These are phyloP conservation scores for Elsinoe fawcettii DNA, from an alignment of 2,329 filamentous ascomycete species.

Conservation along the genomic window DNA sequence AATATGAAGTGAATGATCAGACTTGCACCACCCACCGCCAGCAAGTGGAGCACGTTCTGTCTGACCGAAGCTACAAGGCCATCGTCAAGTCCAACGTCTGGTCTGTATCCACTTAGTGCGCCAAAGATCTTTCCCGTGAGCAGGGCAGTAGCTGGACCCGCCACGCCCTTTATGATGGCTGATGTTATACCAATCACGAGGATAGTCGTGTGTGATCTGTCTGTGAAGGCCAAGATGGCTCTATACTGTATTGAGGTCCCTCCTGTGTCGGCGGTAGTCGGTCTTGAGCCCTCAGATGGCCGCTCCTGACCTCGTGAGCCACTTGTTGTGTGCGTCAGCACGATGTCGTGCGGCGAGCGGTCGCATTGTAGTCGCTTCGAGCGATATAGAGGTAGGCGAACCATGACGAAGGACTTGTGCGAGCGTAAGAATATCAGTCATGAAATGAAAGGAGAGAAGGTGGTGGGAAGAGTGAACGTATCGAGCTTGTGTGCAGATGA, in stretches of 20 bases:
- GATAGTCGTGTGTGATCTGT: conserved; percentile 48
- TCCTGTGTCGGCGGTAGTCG: not conserved
- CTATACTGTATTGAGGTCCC: conserved; percentile 35
- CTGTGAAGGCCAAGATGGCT: conserved; percentile 65
- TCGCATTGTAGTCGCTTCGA: not conserved
- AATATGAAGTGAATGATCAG: conserved; percentile 63
- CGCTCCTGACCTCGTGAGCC: not conserved
- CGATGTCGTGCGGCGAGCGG: not conserved
- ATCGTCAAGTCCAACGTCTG: conserved; percentile 41
- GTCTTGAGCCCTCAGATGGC: not conserved
- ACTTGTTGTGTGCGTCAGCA: not conserved
- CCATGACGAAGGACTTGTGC: not conserved
- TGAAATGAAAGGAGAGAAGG: not conserved
- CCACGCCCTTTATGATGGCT: conserved; percentile 52
- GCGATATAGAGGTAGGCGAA: not conserved
- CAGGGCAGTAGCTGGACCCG: conserved; percentile 59
- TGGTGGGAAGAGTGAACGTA: not conserved
- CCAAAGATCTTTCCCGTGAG: conserved; percentile 70
- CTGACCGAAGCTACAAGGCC: conserved; percentile 51
- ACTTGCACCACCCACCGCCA: conserved; percentile 54
- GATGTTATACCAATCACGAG: conserved; percentile 49
- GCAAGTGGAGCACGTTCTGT: conserved; percentile 54
- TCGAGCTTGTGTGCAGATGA: not conserved
- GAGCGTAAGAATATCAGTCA: not conserved
- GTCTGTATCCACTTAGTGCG: conserved; percentile 58